Conservation (phyloP, 805 yeast genomes). For the Wickerhamiella shivajii region DNA sequence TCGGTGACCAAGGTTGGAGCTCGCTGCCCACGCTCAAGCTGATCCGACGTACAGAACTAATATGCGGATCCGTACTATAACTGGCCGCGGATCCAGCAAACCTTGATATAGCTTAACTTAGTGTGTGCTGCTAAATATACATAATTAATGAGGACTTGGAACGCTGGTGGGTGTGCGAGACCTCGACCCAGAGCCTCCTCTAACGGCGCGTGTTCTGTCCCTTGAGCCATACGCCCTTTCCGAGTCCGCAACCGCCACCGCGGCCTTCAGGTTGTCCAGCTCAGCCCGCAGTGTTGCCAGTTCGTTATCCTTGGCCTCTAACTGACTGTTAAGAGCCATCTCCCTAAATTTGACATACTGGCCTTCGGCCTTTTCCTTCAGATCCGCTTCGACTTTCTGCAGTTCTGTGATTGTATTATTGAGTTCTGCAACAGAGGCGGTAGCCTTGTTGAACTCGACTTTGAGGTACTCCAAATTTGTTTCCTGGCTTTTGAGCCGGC, state of each 20-base stretch:
- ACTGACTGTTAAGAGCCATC: slow-evolving; percentile 21
- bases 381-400: slow-evolving; percentile 16
- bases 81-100: no score
- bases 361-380: slow-evolving; percentile 16
- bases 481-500: slow-evolving; percentile 31
- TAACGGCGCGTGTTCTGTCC: no score
- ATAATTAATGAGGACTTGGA: no score
- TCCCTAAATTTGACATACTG: slow-evolving; percentile 19
- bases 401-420: slow-evolving; percentile 20
- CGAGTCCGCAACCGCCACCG: slow-evolving; percentile 19
- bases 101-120: no score
- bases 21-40: no score
- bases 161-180: no score
- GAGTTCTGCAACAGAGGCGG: slow-evolving; percentile 20
- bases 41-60: no score
- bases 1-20: no score
- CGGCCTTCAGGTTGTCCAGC: slow-evolving; percentile 22
- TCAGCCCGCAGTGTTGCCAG: slow-evolving; percentile 19
- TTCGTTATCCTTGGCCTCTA: slow-evolving; percentile 18
- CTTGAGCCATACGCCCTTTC: no score
- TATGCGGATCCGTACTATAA: no score
- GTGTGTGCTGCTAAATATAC: no score
- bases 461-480: slow-evolving; percentile 28
- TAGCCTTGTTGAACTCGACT: slow-evolving; percentile 18
- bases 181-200: no score